Conservation (phyloP, 164 flowering plant genomes). For the Santalum album region DNA sequence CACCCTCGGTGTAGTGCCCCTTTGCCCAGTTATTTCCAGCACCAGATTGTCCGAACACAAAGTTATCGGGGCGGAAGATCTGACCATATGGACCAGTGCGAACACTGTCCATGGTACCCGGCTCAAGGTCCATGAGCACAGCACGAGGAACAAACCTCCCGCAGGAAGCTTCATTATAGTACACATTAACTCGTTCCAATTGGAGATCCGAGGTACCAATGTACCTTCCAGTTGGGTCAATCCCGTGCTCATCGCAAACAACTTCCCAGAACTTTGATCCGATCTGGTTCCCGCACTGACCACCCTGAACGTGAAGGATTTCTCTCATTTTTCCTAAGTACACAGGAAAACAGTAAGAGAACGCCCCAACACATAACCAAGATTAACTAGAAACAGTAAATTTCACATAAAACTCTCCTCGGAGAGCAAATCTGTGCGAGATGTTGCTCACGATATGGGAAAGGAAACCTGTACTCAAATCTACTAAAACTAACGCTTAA, state of each 20-base stretch:
- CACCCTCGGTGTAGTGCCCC: constrained; percentile 37
- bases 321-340: constrained; percentile 26
- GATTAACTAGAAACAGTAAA: too few relatives aligned
- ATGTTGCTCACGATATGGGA: too few relatives aligned
- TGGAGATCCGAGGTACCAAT: constrained; percentile 30
- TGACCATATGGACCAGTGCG: constrained; percentile 36
- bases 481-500: too few relatives aligned
- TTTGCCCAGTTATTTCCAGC: constrained; percentile 39
- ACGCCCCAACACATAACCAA: too few relatives aligned
- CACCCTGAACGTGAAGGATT: constrained; percentile 35
- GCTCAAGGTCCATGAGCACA: constrained; percentile 40
- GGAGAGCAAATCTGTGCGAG: too few relatives aligned
- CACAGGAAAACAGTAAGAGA: too few relatives aligned
- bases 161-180: constrained; percentile 39
- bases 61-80: constrained; percentile 37
- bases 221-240: constrained; percentile 37
- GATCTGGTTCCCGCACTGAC: constrained; percentile 40
- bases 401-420: too few relatives aligned
- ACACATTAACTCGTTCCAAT: constrained; percentile 34
- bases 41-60: constrained; percentile 34
- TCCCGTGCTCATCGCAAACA: constrained; percentile 36
- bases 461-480: too few relatives aligned
- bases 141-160: constrained; percentile 36
- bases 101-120: constrained; percentile 38
- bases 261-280: constrained; percentile 41